Evolutionary conservation across 345 rosid species (phyloP), one percentile per base, ranked within the genome.

Genomic region (Pistacia atlantica): DNA sequence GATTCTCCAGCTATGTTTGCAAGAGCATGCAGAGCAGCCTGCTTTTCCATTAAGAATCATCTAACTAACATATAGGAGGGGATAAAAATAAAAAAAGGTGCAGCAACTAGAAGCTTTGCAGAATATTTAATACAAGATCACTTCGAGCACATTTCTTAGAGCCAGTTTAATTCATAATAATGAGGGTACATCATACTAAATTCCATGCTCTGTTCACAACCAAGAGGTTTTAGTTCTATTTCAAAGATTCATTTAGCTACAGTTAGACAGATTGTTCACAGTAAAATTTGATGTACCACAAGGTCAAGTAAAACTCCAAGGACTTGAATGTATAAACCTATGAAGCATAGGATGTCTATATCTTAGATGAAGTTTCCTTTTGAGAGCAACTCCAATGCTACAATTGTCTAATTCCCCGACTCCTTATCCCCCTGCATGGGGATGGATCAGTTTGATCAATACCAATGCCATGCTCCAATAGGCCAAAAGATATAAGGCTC

Each of bases 1-100:
- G 82, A 65, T 84, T 92, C 93, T 75, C 98, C 99, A 11, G 88
- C 86, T 16, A 93, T 85, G 82, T 91, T 85, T 69, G 88, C 99
- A 76, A 93, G 84, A 77, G 96, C 89, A 79, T 90, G 93, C 75
- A 95, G 79, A 56, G 96, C 96, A 80, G 97, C 95, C 99, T 93
- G 88, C 31, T 35, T 75, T 65, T 65, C 69, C 80, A 84, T 80
- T 54, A 69, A 69, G 78, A 69, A 78, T 69, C 22, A 74, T 42
- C 25, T 73, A 42, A 78, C 60, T 42, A 49, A 81, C 20, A 28
- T 42, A 33, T 2, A 9, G 64, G 8, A 70, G 3, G 65, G 33
- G 58, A 54, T 13, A 9, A 49, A 54, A 12, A 25, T 25, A 46
- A 68, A 2, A 51, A 17, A 67, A 11, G 51, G 45, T 51, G 48